Base-by-base conservation (phyloP, 345 rosid genomes). In the Camelina laxa region DNA sequence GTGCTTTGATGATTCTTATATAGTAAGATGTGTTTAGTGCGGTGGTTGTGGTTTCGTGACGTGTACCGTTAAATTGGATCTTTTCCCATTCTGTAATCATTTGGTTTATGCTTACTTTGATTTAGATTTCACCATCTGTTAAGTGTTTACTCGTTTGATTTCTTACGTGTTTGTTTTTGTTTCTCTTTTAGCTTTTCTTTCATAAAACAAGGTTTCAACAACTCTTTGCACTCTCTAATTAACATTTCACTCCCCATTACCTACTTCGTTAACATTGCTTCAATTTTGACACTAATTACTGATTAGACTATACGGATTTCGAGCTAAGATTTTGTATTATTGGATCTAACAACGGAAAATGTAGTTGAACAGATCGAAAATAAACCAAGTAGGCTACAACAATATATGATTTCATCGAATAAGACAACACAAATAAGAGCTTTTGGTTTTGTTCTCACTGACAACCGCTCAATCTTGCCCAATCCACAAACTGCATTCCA, bases 401-500 rank as follows among this genome's bases (percentile, higher is more conserved):
- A 67, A 61, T 14, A 33, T 13, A 63, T 19, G 65, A 22, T 51
- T 41, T 68, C 57, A 51, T 60, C 30, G 53, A 14, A 67, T 36
- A 30, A 31, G 59, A 65, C 56, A 64, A 33, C 6, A 73, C 19
- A 15, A 49, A 55, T 2, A 17, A 22, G 44, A 54, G 45, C 45
- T 36, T 27, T 14, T 14, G 72, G 16, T 31, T 17, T 9, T 22
- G 13, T 57, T 47, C 22, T 79, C 72, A 84, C 71, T 87, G 91
- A 48, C 87, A 85, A 21, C 90, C 92, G 31, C 89, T 87, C 86
- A 73, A 81, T 77, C 89, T 87, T n/a, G 92, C 90, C 97, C 97
- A 91, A 49, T 95, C 96, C 3, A 92, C 94, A 27, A 92, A 95
- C 75, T 92, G 96, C 97, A 89, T 92, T 0, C 94, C 98, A 15